Base-by-base conservation (phyloP, 1,284 basidiomycete species). In the Cutaneotrichosporon cutaneum region DNA sequence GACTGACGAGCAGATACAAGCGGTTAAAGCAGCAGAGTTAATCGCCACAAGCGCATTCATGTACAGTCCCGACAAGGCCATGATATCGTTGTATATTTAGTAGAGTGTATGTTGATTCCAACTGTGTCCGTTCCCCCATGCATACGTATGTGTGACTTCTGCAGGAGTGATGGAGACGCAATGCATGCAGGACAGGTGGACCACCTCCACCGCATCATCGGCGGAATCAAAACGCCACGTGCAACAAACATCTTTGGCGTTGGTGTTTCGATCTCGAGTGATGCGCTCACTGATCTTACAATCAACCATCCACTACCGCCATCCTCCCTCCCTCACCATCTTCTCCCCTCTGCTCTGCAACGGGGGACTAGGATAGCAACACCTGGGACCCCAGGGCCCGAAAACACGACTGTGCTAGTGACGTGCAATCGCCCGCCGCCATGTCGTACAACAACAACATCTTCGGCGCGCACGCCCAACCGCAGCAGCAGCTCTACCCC, bases 401-500 rank as follows among this genome's bases (percentile, higher is more conserved):
- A 24, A 24, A 13, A 26, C 45, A 26, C 45, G 45, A 47, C 24
- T 47, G 45, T 47, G 24, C 45, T 47, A 26, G 45, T 39, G 24
- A 32, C 39, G 39, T n/a, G 18, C 39, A n/a, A 13, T 5, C 27
- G 9, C 48, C 18, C 3, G 14, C 35, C 11, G n/a, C 22, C 52
- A 42, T 54, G 33, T 54, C 35, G 33, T 39, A 26, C 33, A 24
- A 54, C 52, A 54, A 35, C 33, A 53, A 54, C 52, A 35, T 33
- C 13, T 54, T 54, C 16, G 52, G 52, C 22, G 52, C 52, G 52
- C 52, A 54, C 22, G 35, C 52, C 6, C 51, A 33, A 7, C 45
- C 45, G 51, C 52, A 54, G 35, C 52, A 54, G 22, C 33, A 35
- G 52, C 52, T 54, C 1, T 54, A 54, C 35, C 52, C 52, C 33